Conservation (phyloP, 192 early-diverging fungal species). For the Coemansia sp. region DNA sequence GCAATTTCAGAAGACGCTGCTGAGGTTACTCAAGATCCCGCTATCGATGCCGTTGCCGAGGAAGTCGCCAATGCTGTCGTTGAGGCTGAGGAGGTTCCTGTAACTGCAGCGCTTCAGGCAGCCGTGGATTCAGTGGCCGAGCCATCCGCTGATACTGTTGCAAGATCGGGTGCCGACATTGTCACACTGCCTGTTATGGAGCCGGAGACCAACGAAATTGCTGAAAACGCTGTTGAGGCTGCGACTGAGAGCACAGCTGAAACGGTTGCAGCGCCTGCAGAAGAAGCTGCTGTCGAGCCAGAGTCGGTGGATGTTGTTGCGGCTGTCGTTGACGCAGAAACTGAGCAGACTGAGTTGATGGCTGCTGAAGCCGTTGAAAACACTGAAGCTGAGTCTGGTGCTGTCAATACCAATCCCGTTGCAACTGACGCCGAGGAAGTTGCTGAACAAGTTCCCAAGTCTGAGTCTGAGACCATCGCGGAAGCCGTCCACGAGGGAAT, state of each 20-base stretch:
- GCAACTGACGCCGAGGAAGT: neutral
- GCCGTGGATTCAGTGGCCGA: neutral
- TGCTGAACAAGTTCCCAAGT: neutral
- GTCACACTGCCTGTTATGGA: neutral
- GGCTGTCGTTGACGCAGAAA: neutral
- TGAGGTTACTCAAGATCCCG: neutral
- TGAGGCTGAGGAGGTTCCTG: neutral
- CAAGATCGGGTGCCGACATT: neutral
- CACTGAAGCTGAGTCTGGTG: neutral
- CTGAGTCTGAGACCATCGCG: neutral
- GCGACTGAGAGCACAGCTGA: neutral
- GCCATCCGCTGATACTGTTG: neutral
- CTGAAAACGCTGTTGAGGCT: neutral
- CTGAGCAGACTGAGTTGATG: neutral
- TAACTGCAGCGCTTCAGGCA: neutral
- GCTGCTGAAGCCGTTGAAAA: neutral
- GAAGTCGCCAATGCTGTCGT: neutral
- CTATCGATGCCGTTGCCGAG: neutral
- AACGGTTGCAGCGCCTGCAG: neutral
- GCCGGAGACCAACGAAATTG: neutral
- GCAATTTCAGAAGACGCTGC: neutral
- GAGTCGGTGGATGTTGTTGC: neutral
- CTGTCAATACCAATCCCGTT: neutral
- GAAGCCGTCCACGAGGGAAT: neutral
- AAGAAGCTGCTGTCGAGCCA: neutral